Conservation (phyloP, 192 early-diverging fungal genomes). For the Entomortierella lignicola region DNA sequence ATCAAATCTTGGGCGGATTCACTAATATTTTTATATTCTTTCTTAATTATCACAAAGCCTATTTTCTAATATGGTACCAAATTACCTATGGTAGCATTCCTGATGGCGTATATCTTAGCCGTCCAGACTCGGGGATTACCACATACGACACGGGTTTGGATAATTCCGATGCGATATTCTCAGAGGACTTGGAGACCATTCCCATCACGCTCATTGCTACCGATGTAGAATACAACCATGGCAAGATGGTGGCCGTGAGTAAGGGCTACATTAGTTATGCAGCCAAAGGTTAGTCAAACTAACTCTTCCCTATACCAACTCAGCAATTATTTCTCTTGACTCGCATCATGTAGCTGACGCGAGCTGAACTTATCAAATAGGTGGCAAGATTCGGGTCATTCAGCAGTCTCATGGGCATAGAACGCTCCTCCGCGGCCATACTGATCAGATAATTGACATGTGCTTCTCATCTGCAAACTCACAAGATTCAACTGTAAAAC, state of each 20-base stretch:
- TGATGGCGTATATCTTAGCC: conserved; percentile 55
- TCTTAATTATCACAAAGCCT: too few relatives aligned
- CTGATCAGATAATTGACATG: conserved; percentile 53
- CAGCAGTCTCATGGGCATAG: conserved; percentile 51
- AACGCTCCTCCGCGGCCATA: conserved; percentile 54
- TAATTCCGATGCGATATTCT: conserved; percentile 53
- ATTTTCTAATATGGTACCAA: too few relatives aligned
- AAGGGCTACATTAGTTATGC: conserved; percentile 59
- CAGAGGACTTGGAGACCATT: conserved; percentile 52
- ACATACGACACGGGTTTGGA: conserved; percentile 46
- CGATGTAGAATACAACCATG: conserved; percentile 58
- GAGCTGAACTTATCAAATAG: too few relatives aligned
- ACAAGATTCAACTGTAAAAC: not conserved
- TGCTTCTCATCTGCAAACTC: conserved; percentile 27
- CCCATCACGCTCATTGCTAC: conserved; percentile 57
- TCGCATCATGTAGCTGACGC: too few relatives aligned
- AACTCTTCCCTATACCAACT: too few relatives aligned
- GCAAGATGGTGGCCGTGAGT: conserved; percentile 58
- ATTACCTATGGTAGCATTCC: conserved; percentile 31
- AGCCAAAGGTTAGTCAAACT: conserved; percentile 62
- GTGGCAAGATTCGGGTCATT: conserved; percentile 55
- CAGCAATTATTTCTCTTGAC: too few relatives aligned
- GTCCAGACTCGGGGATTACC: conserved; percentile 24
- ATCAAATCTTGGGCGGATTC: too few relatives aligned
- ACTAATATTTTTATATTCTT: too few relatives aligned